Evolutionary conservation across 345 rosid species (phyloP), one percentile per base, ranked within the genome.

Genomic region (Eucalyptus regnans): DNA sequence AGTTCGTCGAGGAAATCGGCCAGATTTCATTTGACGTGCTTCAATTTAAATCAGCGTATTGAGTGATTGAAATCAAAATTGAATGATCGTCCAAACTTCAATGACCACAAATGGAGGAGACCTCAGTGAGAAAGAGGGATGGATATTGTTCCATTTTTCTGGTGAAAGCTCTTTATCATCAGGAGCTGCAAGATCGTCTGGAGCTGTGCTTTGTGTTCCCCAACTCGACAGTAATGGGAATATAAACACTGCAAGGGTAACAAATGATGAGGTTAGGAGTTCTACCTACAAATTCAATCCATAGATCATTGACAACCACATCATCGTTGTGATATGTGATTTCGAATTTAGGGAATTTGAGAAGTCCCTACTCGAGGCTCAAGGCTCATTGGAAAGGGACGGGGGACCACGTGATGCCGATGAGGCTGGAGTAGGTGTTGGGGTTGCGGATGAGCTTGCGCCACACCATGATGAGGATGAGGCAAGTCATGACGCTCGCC

Each of bases 391-490:
- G 91, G 93, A 92, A 97, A 50, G 99, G 92, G 89, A 97, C 90
- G 46, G 94, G 96, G 84, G 99, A 94, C 99, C 99, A 97, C 23
- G 91, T 83, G n/a, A 97, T 94, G 48, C 99, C 97, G 50, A 97
- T 92, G 27, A 96, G 95, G 92, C 99, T 97, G 2, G 99, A 97
- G 91, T 96, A 97, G 12, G 98, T 97, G 93, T 97, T 97, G 87
- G 99, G 99, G 89, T 96, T 97, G 50, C 97, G 93, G 51, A 96
- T 97, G 52, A 97, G 95, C 91, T 96, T 97, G 84, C 96, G 87
- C 99, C 99, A 96, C 14, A 96, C 99, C 99, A 96, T 96, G 91
- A 97, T 96, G 89, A 97, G 90, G 51, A 97, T 97, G 50, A 97
- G 94, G 54, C 99, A 92, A 41, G 99, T 96, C 98, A 97, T 95